Percentiles rank a stretch among this genome's conserved stretches.
Evolutionary conservation across 2,329 filamentous ascomycete genomes (phyloP).

Genomic region (Alternaria incomplexa): DNA sequence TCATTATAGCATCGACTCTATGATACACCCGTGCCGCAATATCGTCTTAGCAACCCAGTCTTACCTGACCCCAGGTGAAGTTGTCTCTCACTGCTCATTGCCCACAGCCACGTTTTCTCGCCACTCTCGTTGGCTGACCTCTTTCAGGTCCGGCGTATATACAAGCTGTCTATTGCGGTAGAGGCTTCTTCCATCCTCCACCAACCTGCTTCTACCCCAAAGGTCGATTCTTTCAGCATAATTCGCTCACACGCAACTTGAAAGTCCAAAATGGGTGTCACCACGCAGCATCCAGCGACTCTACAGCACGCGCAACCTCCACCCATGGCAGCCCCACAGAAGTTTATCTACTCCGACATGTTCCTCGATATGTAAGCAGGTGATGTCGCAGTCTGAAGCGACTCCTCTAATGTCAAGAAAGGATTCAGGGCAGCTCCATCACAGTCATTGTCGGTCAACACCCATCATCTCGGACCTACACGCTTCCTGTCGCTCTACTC

Average conservation of each 20-base stretch:
- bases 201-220: not conserved
- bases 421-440: slow-evolving; percentile 16
- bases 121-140: not conserved
- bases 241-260: fast-evolving
- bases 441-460: slow-evolving; percentile 7
- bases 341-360: not conserved
- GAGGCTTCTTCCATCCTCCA: not conserved
- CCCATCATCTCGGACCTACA: not conserved
- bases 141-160: not conserved
- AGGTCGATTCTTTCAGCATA: not conserved
- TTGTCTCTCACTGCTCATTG: not conserved
- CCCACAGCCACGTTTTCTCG: not conserved
- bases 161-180: not conserved
- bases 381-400: fast-evolving
- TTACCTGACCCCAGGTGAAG: not conserved
- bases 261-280: not conserved
- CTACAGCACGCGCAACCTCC: not conserved
- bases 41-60: not conserved
- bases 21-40: not conserved
- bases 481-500: slow-evolving; percentile 15
- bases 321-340: not conserved
- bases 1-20: fast-evolving
- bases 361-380: slow-evolving; percentile 11
- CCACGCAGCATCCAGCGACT: not conserved
- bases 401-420: not conserved